Evolutionary conservation across 192 early-diverging fungal genomes (phyloP), one percentile per base, ranked within the genome.

Genomic region (Glomus cerebriforme): DNA sequence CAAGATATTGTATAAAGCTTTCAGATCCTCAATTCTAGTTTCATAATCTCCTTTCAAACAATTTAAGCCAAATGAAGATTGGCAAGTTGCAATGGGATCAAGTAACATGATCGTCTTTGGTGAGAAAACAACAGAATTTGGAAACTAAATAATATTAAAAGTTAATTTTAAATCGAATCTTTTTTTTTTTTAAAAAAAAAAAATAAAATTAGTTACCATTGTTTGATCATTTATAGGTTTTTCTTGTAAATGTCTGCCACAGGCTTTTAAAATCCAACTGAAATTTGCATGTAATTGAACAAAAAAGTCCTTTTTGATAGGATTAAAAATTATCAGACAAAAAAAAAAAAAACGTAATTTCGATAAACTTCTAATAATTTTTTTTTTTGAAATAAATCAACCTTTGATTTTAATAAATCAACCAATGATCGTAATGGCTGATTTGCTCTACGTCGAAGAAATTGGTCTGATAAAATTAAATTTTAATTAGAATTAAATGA

Each of bases 251-350:
- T 85, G 81, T 68, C 82, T 83, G 27, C 82, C 82, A 32, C 86
- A 90, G 63, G 88, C 83, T 75, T 90, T 92, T 13, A 92, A 80
- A 32, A 88, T 89, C 64, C 86, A 92, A 32, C 86, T 87, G 69
- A 92, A 91, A 64, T 86, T 85, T 15, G 82, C 83, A 80, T 92
- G 91, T 66, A 92, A 80, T 63, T 91, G 85, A 43, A 86, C 83
- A 82, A 86, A 91, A 17, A 92, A 86, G 72, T 92, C 88, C 80
- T 91, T 81, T 47, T 81, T 79, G 75, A 62, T n/a, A 75, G 79
- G 58, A 76, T 79, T 72, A 31, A 47, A n/a, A 22, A 34, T 43
- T 8, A 22, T 12, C 7, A 39, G 58, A 75, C 67, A 80, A 76
- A 76, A 13, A 70, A 49, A 54, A 27, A 35, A 22, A 7, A 59